These are phyloP conservation scores for Chrysanthemum makinoi DNA, from an alignment of 129 eudicot species.

Conservation along the genomic window DNA sequence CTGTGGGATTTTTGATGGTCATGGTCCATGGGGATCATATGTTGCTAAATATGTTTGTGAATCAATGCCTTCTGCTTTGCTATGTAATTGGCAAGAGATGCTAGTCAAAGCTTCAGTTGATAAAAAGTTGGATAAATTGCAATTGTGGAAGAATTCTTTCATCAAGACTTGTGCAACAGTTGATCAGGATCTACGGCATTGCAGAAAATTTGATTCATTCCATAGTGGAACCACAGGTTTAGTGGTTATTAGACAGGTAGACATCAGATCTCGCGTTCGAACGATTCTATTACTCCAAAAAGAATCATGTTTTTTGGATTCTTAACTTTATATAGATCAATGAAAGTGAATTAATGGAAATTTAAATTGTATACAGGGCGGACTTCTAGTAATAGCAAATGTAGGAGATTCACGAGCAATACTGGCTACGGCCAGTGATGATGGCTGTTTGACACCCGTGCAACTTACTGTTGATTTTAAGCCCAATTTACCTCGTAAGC, in stretches of 20 bases:
- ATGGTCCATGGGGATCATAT: conserved; percentile 94
- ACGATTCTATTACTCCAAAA: neutral
- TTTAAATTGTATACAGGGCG: conserved; percentile 44
- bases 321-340: neutral
- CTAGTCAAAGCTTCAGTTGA: conserved; percentile 59
- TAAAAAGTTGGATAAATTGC: conserved; percentile 47
- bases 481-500: conserved; percentile 84
- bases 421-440: conserved; percentile 59
- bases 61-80: conserved; percentile 61
- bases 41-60: conserved; percentile 77
- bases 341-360: neutral
- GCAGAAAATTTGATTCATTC: conserved; percentile 62
- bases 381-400: conserved; percentile 59
- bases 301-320: neutral
- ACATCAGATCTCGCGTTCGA: neutral
- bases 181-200: conserved; percentile 62
- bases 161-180: conserved; percentile 71
- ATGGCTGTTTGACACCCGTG: conserved; percentile 56
- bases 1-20: conserved; percentile 93
- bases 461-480: conserved; percentile 81
- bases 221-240: conserved; percentile 86
- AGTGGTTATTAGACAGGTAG: conserved; percentile 74
- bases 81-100: conserved; percentile 79
- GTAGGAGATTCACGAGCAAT: conserved; percentile 94
- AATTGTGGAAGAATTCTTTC: conserved; percentile 74